Evolutionary conservation across 2,329 filamentous ascomycete genomes (phyloP).

Genomic region (Eurotiales sp.): DNA sequence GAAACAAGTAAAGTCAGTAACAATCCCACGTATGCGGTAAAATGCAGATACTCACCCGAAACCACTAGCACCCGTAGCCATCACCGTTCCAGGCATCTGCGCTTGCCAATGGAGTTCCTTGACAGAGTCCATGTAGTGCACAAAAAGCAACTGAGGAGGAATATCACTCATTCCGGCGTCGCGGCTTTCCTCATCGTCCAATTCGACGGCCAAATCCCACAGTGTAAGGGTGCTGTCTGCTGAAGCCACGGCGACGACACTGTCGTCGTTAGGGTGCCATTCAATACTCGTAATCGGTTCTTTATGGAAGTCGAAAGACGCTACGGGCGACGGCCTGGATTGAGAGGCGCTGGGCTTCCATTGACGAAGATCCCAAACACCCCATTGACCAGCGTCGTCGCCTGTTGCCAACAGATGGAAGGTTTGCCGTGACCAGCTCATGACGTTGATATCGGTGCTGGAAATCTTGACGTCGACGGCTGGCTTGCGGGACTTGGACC

Average conservation of each 20-base stretch:
- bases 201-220: constrained; percentile 94
- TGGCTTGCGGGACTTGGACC: constrained; percentile 84
- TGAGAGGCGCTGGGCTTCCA: constrained; percentile 69
- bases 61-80: constrained; percentile 82
- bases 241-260: constrained; percentile 85
- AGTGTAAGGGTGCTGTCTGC: constrained; percentile 92
- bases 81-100: constrained; percentile 83
- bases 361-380: constrained; percentile 90
- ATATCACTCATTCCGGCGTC: constrained; percentile 85
- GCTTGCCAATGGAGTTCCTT: constrained; percentile 98
- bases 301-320: constrained; percentile 90
- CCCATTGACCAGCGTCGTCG: constrained; percentile 90
- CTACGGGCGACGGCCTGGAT: constrained; percentile 71
- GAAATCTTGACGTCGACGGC: constrained; percentile 83
- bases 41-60: constrained; percentile 57
- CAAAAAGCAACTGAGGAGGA: constrained; percentile 89
- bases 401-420: constrained; percentile 87
- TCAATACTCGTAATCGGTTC: constrained; percentile 94
- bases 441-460: constrained; percentile 85
- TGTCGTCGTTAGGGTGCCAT: constrained; percentile 97
- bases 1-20: neutral
- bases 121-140: constrained; percentile 90
- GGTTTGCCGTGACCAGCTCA: constrained; percentile 89
- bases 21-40: neutral
- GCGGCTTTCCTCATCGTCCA: constrained; percentile 94